phyloP scores from a whole-genome alignment of 352 stramenopile species.

The Phytophthora rubi region DNA sequence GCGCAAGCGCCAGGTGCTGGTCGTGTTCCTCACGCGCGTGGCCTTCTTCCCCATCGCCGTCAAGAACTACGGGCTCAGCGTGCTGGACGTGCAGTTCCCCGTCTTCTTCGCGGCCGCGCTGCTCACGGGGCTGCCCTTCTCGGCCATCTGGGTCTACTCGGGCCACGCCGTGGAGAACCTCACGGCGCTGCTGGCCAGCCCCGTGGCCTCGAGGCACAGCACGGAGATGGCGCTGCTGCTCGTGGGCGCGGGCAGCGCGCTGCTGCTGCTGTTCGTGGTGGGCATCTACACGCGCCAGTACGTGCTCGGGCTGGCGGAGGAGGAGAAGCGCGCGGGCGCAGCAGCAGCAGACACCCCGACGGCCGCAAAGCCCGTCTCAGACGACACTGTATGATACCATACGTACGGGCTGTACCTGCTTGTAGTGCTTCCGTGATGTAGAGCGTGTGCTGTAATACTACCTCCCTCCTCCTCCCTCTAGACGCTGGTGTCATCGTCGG shows the following conservation, averaged over 20 bases:
- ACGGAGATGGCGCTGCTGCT: constrained; percentile 64
- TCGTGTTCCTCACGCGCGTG: constrained; percentile 82
- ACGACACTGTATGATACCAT: constrained; percentile 25
- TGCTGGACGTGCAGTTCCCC: constrained; percentile 71
- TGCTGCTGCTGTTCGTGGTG: constrained; percentile 67
- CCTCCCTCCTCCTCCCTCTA: constrained; percentile 2
- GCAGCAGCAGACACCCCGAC: constrained; percentile 4
- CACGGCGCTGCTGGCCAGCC: constrained; percentile 50
- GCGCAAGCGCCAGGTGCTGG: constrained; percentile 64
- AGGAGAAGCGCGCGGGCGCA: constrained; percentile 38
- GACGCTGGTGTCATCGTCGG: constrained; percentile 29
- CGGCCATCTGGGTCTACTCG: constrained; percentile 80
- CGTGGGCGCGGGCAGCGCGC: constrained; percentile 56
- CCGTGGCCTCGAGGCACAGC: constrained; percentile 44
- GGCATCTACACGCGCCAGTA: constrained; percentile 78
- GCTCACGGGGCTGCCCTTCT: constrained; percentile 73
- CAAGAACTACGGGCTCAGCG: constrained; percentile 89
- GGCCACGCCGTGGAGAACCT: constrained; percentile 74
- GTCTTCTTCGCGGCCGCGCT: constrained; percentile 74
- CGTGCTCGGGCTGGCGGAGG: constrained; percentile 59
- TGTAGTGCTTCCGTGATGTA: not conserved
- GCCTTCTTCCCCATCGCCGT: constrained; percentile 87
- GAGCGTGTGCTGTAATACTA: constrained; percentile 29
- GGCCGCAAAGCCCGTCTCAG: not conserved
- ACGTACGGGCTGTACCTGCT: not conserved